These are phyloP conservation scores for Capsella rubella DNA, from an alignment of 441 rosid species.

Conservation along the genomic window DNA sequence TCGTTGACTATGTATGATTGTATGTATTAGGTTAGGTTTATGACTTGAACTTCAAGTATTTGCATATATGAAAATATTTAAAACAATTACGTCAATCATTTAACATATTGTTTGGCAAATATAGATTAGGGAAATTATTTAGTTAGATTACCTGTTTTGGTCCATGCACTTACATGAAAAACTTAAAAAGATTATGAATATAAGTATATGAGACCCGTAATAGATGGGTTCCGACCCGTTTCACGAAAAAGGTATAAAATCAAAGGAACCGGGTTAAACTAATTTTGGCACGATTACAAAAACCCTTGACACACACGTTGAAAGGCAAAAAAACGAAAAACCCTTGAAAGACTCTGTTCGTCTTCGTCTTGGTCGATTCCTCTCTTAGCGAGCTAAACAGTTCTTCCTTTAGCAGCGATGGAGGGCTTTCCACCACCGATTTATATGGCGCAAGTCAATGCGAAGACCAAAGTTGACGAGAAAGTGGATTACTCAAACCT, in stretches of 20 bases:
- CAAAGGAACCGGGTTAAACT: neutral
- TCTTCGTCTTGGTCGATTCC: constrained; percentile 2
- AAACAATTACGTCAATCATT: too few relatives aligned
- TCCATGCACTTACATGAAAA: too few relatives aligned
- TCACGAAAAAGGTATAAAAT: neutral
- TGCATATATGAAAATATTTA: too few relatives aligned
- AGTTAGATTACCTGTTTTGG: too few relatives aligned
- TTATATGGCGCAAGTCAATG: constrained; percentile 12
- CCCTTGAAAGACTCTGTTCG: neutral
- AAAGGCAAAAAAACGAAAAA: neutral
- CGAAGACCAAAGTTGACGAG: constrained; percentile 46
- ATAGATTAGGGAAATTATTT: too few relatives aligned
- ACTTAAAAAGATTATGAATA: too few relatives aligned
- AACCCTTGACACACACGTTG: neutral
- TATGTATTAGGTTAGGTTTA: too few relatives aligned
- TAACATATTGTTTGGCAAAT: too few relatives aligned
- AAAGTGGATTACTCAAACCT: constrained; percentile 78
- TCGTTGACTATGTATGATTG: too few relatives aligned
- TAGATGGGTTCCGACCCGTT: neutral
- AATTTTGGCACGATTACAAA: neutral
- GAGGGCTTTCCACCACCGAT: constrained; percentile 51
- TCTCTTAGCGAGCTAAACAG: neutral
- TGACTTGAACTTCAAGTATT: too few relatives aligned
- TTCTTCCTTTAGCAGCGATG: constrained; percentile 44
- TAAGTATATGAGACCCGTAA: neutral